Conservation (phyloP, 2,329 filamentous ascomycete genomes). For the Bipolaris zeicola region DNA sequence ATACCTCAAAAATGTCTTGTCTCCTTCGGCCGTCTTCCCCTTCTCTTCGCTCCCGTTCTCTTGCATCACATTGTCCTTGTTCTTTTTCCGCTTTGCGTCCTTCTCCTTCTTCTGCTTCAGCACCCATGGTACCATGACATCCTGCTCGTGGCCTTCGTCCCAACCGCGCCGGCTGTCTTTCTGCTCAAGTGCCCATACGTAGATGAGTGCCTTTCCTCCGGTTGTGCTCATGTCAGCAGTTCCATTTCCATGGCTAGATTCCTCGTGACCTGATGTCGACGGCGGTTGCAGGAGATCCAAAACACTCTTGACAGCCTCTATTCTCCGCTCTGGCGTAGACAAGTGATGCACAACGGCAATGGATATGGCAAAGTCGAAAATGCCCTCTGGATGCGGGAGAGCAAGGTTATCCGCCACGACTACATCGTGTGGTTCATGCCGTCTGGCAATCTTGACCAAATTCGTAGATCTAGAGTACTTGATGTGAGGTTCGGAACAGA, state of each 20-base stretch:
- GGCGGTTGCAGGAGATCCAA: conserved; percentile 64
- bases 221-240: not conserved
- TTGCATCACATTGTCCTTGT: not conserved
- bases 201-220: conserved; percentile 72
- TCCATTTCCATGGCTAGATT: conserved; percentile 1
- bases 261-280: not conserved
- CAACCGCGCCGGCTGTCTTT: conserved; percentile 83
- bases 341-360: conserved; percentile 95
- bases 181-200: conserved; percentile 97
- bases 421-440: conserved; percentile 65
- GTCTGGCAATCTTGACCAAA: conserved; percentile 61
- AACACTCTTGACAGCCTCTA: conserved; percentile 73
- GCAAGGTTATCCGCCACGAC: conserved; percentile 80
- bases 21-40: conserved; percentile 25
- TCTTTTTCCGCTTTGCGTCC: conserved; percentile 24
- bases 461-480: conserved; percentile 58
- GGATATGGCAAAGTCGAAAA: conserved; percentile 88
- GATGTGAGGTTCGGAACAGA: not conserved
- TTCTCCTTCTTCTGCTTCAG: conserved; percentile 56
- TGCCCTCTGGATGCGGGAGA: conserved; percentile 72
- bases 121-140: conserved; percentile 96
- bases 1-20: conserved; percentile 80
- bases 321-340: conserved; percentile 74
- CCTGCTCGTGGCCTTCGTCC: conserved; percentile 82
- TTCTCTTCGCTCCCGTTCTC: conserved; percentile 19